Percentiles rank a stretch among this genome's conserved stretches.
phyloP scores from a whole-genome alignment of 129 eudicot genomes.

The Daucus carota region DNA sequence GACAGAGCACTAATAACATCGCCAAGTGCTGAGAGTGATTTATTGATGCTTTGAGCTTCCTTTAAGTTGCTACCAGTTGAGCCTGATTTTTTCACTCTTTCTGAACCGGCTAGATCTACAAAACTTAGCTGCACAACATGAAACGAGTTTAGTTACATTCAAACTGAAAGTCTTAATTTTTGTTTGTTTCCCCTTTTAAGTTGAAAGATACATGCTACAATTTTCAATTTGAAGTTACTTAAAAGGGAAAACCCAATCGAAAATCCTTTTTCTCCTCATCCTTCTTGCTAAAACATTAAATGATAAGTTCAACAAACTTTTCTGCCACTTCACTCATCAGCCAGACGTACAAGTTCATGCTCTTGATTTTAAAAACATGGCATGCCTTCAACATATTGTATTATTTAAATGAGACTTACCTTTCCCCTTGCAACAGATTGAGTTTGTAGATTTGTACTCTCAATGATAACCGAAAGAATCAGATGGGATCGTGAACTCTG shows the following conservation, averaged over 20 bases:
- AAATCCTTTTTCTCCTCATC: neutral
- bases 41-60: constrained; percentile 97
- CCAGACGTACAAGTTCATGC: too few species aligned
- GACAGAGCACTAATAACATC: constrained; percentile 95
- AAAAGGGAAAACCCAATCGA: too few species aligned
- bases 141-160: neutral
- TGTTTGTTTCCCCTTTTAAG: too few species aligned
- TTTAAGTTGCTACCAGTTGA: constrained; percentile 75
- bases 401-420: constrained; percentile 33
- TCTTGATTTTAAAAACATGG: neutral
- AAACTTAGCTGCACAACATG: constrained; percentile 68
- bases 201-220: too few species aligned
- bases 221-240: too few species aligned
- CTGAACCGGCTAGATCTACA: constrained; percentile 99
- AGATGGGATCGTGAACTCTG: constrained; percentile 93
- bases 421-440: constrained; percentile 90
- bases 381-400: neutral
- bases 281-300: neutral
- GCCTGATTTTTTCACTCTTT: constrained; percentile 89
- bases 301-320: neutral
- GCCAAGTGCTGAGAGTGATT: constrained; percentile 94
- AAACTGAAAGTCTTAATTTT: neutral
- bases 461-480: constrained; percentile 70
- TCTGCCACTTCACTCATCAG: neutral
- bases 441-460: constrained; percentile 91